Percentiles rank a stretch among this genome's conserved stretches.
Evolutionary conservation across 2,329 filamentous ascomycete species (phyloP).

Genomic region (Phialocephala sp.): DNA sequence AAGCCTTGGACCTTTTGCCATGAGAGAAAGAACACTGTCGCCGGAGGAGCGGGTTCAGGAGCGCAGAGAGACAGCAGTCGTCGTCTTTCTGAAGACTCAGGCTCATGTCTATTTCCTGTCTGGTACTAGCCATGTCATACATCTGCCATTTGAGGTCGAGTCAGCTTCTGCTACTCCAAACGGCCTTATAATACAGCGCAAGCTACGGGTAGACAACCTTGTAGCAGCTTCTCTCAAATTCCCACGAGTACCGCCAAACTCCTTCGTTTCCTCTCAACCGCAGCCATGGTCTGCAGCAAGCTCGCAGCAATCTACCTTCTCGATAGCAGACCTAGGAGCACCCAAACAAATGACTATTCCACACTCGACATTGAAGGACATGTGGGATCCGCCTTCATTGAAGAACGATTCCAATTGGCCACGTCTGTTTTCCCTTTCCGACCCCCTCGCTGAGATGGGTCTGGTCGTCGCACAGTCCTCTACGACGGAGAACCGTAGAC

Average conservation of each 20-base stretch:
- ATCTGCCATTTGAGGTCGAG: constrained; percentile 94
- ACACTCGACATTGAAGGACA: constrained; percentile 59
- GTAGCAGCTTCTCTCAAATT: constrained; percentile 60
- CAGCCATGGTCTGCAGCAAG: constrained; percentile 55
- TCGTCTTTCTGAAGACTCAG: constrained; percentile 91
- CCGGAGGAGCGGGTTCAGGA: constrained; percentile 38
- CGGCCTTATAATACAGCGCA: constrained; percentile 87
- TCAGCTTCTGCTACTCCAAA: constrained; percentile 80
- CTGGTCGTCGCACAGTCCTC: constrained; percentile 72
- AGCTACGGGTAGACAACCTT: constrained; percentile 59
- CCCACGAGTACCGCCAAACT: constrained; percentile 75
- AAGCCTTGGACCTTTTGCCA: constrained; percentile 44
- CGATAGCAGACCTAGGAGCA: constrained; percentile 60
- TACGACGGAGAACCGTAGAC: constrained; percentile 42
- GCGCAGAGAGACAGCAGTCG: constrained; percentile 68
- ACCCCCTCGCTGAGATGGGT: constrained; percentile 85
- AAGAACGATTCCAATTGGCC: constrained; percentile 68
- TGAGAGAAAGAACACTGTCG: constrained; percentile 30
- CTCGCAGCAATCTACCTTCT: constrained; percentile 60
- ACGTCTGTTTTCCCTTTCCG: constrained; percentile 80
- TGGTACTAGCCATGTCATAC: constrained; percentile 85
- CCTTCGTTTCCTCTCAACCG: constrained; percentile 76
- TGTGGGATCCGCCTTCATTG: constrained; percentile 61
- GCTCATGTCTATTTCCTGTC: constrained; percentile 92
- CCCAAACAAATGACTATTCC: constrained; percentile 60